Percentiles rank a stretch among this genome's conserved stretches.
Conservation (phyloP, 108 stramenopile genomes). For the Poteriospumella lacustris region DNA sequence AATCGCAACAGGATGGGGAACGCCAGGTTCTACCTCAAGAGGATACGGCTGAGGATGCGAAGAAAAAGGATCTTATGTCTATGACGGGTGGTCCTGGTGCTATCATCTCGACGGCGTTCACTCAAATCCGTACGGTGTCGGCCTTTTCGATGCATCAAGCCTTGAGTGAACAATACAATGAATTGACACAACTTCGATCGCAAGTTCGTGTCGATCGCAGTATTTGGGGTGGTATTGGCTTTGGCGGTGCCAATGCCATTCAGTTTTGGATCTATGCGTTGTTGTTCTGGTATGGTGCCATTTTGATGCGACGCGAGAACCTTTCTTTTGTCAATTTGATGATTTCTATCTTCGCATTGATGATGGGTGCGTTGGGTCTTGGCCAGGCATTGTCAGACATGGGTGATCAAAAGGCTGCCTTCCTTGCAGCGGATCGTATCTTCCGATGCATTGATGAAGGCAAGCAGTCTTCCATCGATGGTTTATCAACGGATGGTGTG, state of each 20-base stretch:
- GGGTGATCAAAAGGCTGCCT: constrained; percentile 32
- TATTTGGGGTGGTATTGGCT: constrained; percentile 5
- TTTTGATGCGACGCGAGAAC: constrained; percentile 44
- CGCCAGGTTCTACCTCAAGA: too few relatives aligned
- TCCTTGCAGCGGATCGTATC: constrained; percentile 40
- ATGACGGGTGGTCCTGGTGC: not conserved
- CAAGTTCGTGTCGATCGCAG: not conserved
- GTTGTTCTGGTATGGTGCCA: constrained; percentile 66
- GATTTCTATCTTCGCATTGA: constrained; percentile 59
- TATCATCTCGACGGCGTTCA: not conserved
- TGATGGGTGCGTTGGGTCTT: constrained; percentile 61
- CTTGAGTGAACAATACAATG: not conserved
- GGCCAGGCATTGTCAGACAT: constrained; percentile 48
- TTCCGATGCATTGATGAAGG: constrained; percentile 26
- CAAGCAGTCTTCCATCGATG: not conserved
- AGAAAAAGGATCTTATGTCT: not conserved
- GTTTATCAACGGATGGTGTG: too few relatives aligned
- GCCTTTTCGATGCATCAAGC: constrained; percentile 27
- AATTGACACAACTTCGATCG: not conserved
- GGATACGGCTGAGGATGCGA: not conserved
- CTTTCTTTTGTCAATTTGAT: constrained; percentile 55
- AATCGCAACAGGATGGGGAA: too few relatives aligned
- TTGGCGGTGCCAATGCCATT: not conserved
- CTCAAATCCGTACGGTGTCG: constrained; percentile 12
- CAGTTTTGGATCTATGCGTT: not conserved